Percentiles rank a stretch among this genome's conserved stretches.
Conservation (phyloP, 2,329 filamentous ascomycete species). For the Botrytis hyacinthi region DNA sequence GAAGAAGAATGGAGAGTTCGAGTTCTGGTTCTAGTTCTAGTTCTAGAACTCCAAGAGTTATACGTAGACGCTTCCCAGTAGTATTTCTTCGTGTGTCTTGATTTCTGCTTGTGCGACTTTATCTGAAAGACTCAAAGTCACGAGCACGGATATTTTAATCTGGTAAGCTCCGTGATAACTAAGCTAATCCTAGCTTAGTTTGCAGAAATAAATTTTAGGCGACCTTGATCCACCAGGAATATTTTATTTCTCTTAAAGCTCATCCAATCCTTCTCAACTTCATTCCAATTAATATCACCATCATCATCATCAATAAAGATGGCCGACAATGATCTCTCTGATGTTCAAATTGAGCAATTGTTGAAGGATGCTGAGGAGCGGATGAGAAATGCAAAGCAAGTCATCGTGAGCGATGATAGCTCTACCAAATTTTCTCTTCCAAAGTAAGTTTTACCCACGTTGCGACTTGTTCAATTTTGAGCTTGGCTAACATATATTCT, state of each 20-base stretch:
- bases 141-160: neutral
- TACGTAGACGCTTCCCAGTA: neutral
- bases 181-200: neutral
- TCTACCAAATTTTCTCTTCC: constrained; percentile 23
- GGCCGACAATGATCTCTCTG: constrained; percentile 50
- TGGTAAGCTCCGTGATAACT: constrained; percentile 3
- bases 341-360: constrained; percentile 62
- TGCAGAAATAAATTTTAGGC: constrained; percentile 17
- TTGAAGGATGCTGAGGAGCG: constrained; percentile 62
- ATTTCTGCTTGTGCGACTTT: neutral
- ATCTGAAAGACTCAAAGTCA: neutral
- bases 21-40: neutral
- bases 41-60: neutral
- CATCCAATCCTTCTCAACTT: neutral
- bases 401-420: constrained; percentile 12
- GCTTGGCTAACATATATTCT: neutral
- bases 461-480: neutral
- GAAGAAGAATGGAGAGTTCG: neutral
- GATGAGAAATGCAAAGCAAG: constrained; percentile 44
- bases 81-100: neutral
- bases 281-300: neutral
- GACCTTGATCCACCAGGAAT: constrained; percentile 13
- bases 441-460: constrained; percentile 5
- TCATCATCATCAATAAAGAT: constrained; percentile 25
- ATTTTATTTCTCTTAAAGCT: constrained; percentile 14